Base-by-base conservation (phyloP, 2,329 filamentous ascomycete species). In the Ceratocystis alfenasii region DNA sequence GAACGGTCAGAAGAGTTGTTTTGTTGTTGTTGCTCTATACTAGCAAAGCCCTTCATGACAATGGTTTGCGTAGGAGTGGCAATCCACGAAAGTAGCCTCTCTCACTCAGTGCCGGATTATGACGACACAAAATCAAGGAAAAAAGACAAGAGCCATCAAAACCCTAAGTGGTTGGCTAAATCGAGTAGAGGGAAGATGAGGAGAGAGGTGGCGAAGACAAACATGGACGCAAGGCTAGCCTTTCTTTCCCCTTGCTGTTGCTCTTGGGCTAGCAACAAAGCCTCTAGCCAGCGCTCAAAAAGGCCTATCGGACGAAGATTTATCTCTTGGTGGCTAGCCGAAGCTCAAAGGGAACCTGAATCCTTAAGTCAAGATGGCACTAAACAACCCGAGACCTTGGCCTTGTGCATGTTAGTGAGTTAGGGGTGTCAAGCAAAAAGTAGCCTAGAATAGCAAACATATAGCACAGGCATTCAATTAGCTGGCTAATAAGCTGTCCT, bases 281-380 rank as follows among this genome's bases (percentile, higher is more conserved):
- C 12, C n/a, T 60, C 30, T 33, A 33, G 10, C 48, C 48, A 53
- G 20, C 8, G 5, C 15, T n/a, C 45, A n/a, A 50, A 50, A 50
- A 50, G 22, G 2, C n/a, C 46, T 50, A 50, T 50, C 46, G 10
- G 46, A 50, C 22, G 46, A 50, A 50, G 10, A 22, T 50, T 50
- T 50, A 10, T 22, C 17, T 50, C 46, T 50, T 50, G n/a, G 46
- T 50, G 46, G 17, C 46, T 50, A 50, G n/a, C 46, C 46, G 46
- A 50, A 22, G n/a, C 7, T 50, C 46, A 22, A 50, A 50, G 17
- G 46, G 10, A 50, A 12, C 17, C 20, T 20, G 46, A 50, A 50
- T 50, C 46, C 46, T 57, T 6, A 57, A 57, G 53, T 28, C 30
- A 30, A 33, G 53, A 57, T 57, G 53, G 53, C 22, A 57, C 53